Percentiles rank a stretch among this genome's conserved stretches.
These are phyloP conservation scores for Alternaria ethzedia DNA, from an alignment of 2,329 filamentous ascomycete genomes.

Conservation along the genomic window DNA sequence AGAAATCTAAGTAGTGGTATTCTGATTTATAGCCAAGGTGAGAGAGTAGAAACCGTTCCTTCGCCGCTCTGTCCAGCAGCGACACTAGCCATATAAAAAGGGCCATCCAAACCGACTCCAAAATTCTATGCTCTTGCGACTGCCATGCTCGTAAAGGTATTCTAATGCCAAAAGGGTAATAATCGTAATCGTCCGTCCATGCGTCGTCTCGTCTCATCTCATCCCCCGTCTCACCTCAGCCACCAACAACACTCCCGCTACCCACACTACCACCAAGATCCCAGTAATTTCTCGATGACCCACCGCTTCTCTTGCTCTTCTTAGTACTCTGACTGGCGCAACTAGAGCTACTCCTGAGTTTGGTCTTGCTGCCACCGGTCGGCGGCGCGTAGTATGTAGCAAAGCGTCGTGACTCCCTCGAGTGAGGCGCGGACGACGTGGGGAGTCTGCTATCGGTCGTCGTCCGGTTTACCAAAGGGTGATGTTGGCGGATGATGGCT, in stretches of 20 bases:
- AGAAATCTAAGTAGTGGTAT: not conserved
- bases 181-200: not conserved
- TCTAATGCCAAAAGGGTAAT: not conserved
- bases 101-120: not conserved
- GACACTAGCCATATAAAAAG: not conserved
- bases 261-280: constrained; percentile 83
- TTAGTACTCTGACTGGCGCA: constrained; percentile 89
- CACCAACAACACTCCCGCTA: constrained; percentile 61
- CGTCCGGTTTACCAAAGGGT: constrained; percentile 76
- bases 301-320: constrained; percentile 70
- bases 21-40: not conserved
- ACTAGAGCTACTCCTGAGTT: constrained; percentile 61
- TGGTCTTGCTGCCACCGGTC: constrained; percentile 1
- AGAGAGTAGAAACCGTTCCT: not conserved
- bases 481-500: constrained; percentile 84
- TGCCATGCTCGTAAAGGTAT: not conserved
- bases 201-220: not conserved
- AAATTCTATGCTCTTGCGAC: not conserved
- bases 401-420: constrained; percentile 23
- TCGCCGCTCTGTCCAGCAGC: not conserved
- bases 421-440: constrained; percentile 26
- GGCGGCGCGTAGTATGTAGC: constrained; percentile 7
- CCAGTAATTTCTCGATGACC: constrained; percentile 87
- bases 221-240: constrained; percentile 21
- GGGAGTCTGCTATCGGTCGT: constrained; percentile 31